phyloP scores from a whole-genome alignment of 306 rosid genomes.

The Echinosophora koreensis region DNA sequence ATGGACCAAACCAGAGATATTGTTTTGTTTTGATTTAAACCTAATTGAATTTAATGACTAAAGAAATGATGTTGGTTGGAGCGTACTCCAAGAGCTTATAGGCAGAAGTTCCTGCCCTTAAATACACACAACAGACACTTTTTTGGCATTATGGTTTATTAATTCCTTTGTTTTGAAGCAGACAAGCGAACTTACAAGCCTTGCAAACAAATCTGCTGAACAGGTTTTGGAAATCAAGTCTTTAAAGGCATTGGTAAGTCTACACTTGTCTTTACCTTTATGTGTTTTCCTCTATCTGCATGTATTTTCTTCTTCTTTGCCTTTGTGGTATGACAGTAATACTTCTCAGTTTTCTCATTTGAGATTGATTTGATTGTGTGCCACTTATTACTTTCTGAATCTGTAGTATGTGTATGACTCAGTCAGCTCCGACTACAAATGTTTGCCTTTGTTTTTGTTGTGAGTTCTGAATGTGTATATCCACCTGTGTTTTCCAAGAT shows the following conservation, averaged over 20 bases:
- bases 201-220: slow-evolving; percentile 68
- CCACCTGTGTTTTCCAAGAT: slow-evolving; percentile 17
- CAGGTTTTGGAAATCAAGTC: slow-evolving; percentile 76
- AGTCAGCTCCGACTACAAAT: slow-evolving; percentile 14
- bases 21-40: slow-evolving; percentile 21
- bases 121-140: slow-evolving; percentile 9
- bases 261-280: slow-evolving; percentile 34
- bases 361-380: slow-evolving; percentile 9
- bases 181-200: slow-evolving; percentile 66
- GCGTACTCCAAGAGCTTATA: slow-evolving; percentile 31
- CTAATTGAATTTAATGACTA: slow-evolving; percentile 25
- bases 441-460: slow-evolving; percentile 17
- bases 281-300: slow-evolving; percentile 20
- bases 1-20: not conserved
- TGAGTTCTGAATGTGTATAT: slow-evolving; percentile 3
- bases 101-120: slow-evolving; percentile 3
- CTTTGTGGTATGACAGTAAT: not conserved
- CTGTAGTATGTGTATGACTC: slow-evolving; percentile 2
- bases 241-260: slow-evolving; percentile 74
- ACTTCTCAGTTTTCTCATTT: slow-evolving; percentile 27
- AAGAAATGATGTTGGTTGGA: slow-evolving; percentile 24
- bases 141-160: slow-evolving; percentile 38
- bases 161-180: slow-evolving; percentile 53
- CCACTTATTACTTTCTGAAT: slow-evolving; percentile 29
- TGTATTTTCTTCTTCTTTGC: slow-evolving; percentile 27